Percentiles rank a stretch among this genome's conserved stretches.
These are phyloP conservation scores for Zarea fungicola DNA, from an alignment of 2,329 filamentous ascomycete species.

Conservation along the genomic window DNA sequence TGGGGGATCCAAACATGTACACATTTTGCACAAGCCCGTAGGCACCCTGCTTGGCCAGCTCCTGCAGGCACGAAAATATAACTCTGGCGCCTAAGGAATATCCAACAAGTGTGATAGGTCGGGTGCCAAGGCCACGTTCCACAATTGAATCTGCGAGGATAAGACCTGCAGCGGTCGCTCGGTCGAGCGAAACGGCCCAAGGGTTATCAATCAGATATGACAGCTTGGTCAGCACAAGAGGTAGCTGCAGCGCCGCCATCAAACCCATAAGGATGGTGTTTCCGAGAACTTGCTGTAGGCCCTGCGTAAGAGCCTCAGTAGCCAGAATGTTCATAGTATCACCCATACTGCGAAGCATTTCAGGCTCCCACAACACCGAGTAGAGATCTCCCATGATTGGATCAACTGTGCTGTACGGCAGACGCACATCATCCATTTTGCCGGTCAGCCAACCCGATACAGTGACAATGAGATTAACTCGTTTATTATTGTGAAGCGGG, in stretches of 20 bases:
- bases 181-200: conserved; percentile 92
- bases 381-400: conserved; percentile 98
- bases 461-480: conserved; percentile 91
- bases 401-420: conserved; percentile 94
- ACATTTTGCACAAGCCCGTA: conserved; percentile 90
- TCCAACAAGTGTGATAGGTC: conserved; percentile 88
- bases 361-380: conserved; percentile 94
- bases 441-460: conserved; percentile 98
- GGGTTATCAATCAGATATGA: conserved; percentile 97
- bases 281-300: conserved; percentile 89
- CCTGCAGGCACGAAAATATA: conserved; percentile 85
- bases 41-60: conserved; percentile 78
- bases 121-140: conserved; percentile 82
- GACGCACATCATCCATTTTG: conserved; percentile 90
- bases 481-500: conserved; percentile 95
- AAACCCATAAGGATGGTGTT: conserved; percentile 82
- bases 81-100: conserved; percentile 91
- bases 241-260: conserved; percentile 91
- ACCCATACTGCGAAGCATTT: conserved; percentile 97
- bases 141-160: conserved; percentile 93
- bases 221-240: conserved; percentile 86
- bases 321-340: conserved; percentile 97
- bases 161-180: conserved; percentile 80
- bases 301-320: conserved; percentile 95
- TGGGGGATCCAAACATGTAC: conserved; percentile 86